Evolutionary conservation across 352 stramenopile species (phyloP).

Genomic region (Globisporangium orthogonon): DNA sequence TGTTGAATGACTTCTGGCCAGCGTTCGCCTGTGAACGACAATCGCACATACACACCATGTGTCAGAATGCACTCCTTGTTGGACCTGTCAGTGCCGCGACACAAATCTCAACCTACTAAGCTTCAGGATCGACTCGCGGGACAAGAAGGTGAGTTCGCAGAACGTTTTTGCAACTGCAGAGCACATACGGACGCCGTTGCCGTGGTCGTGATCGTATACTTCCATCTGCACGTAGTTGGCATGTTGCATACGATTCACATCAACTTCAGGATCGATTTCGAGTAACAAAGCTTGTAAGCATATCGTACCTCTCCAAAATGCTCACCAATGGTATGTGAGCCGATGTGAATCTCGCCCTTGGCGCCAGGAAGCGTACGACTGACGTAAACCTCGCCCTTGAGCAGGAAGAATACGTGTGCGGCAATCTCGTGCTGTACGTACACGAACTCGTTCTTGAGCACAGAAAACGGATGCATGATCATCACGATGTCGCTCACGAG

Average conservation of each 20-base stretch:
- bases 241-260: too few relatives aligned
- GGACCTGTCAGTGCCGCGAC: not conserved
- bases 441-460: conserved; percentile 72
- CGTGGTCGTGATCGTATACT: conserved; percentile 71
- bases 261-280: not conserved
- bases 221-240: conserved; percentile 35
- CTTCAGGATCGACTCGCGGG: conserved; percentile 58
- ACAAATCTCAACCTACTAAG: conserved; percentile 39
- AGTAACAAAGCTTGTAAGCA: not conserved
- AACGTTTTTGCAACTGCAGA: conserved; percentile 74
- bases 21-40: conserved; percentile 30
- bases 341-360: conserved; percentile 41
- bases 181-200: conserved; percentile 80
- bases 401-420: conserved; percentile 76
- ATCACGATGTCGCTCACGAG: conserved; percentile 83
- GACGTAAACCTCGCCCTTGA: conserved; percentile 68
- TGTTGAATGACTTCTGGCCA: conserved; percentile 71
- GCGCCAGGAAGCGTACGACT: conserved; percentile 41
- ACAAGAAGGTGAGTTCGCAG: conserved; percentile 77
- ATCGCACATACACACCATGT: too few relatives aligned
- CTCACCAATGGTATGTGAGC: conserved; percentile 39
- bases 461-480: conserved; percentile 68
- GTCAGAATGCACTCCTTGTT: not conserved
- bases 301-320: conserved; percentile 73
- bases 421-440: conserved; percentile 81